Evolutionary conservation across 83 land plant species (phyloP), one percentile per base, ranked within the genome.

Genomic region (Picea mariana): DNA sequence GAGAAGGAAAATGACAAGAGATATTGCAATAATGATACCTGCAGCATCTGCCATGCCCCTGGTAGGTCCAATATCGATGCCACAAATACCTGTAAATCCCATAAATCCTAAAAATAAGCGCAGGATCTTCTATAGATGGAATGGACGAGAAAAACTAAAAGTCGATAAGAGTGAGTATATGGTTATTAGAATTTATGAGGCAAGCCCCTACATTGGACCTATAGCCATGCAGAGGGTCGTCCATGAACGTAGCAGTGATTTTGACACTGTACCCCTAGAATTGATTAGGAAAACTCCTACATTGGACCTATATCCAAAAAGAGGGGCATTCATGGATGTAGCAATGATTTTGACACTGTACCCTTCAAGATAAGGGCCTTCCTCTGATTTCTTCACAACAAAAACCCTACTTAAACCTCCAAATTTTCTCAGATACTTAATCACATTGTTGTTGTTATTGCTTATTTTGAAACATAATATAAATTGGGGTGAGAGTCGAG

Each of bases 11-110:
- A 38, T 38, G 40, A 3, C 0, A 38, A 38, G 40, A 38, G 0
- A 38, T 0, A 38, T 38, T 38, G 40, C 40, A 38, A 38, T 38
- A 38, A 3, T 38, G 40, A 38, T 38, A 38, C 40, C 98, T 98
- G 99, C 0, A 97, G 99, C 99, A 98, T 98, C 79, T 98, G 96
- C 99, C 99, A 98, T 11, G 96, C 80, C 65, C 86, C 93, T 9
- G 99, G 97, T 44, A 96, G 75, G 86, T 98, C 96, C 34, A 98
- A 87, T 82, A 95, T 92, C 9, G 94, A 88, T 60, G 96, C 99
- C 26, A 94, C 89, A 85, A 95, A 98, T 24, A 98, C 91, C 97
- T 98, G 87, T 49, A 72, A 65, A 59, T 40, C 12, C 49, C 80
- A 81, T 6, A 69, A 27, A 21, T 2, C 23, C 82, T 1, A 77